A percentile compares a stretch with the other conserved stretches of the same genome.
phyloP scores from a whole-genome alignment of 2,329 filamentous ascomycete species.

The Exophiala aquamarina region DNA sequence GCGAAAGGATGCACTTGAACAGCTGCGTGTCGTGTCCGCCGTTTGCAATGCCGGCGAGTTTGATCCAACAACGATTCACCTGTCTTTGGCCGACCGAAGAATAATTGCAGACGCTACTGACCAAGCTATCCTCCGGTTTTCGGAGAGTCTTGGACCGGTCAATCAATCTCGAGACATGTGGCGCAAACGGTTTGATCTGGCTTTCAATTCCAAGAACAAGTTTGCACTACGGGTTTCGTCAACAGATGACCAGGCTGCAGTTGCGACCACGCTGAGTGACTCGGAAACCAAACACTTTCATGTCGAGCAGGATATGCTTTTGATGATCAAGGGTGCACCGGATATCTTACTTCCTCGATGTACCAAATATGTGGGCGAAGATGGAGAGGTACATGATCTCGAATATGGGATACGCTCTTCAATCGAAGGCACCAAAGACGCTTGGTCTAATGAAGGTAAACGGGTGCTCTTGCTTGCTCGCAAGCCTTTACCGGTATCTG shows the following conservation, averaged over 20 bases:
- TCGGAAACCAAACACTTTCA: constrained; percentile 30
- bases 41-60: constrained; percentile 77
- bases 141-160: constrained; percentile 64
- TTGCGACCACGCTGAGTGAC: constrained; percentile 30
- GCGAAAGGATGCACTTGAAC: constrained; percentile 47
- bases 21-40: constrained; percentile 62
- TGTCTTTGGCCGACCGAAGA: constrained; percentile 61
- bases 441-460: constrained; percentile 68
- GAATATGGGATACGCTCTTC: constrained; percentile 44
- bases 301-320: constrained; percentile 39
- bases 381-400: constrained; percentile 56
- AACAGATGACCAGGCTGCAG: constrained; percentile 23
- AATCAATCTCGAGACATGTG: constrained; percentile 61
- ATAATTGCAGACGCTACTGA: constrained; percentile 77
- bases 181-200: constrained; percentile 66
- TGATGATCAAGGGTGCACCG: constrained; percentile 78
- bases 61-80: constrained; percentile 61
- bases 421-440: constrained; percentile 63
- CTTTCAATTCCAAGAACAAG: constrained; percentile 83
- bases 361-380: constrained; percentile 54
- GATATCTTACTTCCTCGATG: constrained; percentile 70
- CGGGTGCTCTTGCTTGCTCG: constrained; percentile 67
- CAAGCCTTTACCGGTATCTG: constrained; percentile 51
- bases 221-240: constrained; percentile 70
- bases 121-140: constrained; percentile 70